Conservation (phyloP, 768 basidiomycete genomes). For the Hortiboletus flavorubellus region DNA sequence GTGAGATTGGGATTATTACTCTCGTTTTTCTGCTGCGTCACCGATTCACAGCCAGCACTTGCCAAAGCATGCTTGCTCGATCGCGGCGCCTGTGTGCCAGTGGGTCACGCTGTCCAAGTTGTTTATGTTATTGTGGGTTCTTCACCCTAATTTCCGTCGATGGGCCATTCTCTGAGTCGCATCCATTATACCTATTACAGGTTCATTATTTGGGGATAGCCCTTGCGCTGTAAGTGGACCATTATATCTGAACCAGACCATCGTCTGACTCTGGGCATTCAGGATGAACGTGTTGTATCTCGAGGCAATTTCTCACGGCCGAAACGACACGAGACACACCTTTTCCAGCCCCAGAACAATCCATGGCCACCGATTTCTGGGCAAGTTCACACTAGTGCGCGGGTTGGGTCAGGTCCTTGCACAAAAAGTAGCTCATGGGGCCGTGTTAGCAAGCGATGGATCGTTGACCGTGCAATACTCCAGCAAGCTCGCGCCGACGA, state of each 20-base stretch:
- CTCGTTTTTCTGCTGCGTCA: conserved; percentile 4
- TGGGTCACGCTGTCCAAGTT: no score
- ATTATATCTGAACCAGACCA: background rate
- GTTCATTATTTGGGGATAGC: conserved; percentile 18
- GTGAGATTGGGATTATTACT: conserved; percentile 15
- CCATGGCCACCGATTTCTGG: conserved; percentile 92
- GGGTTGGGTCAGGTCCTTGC: conserved; percentile 9
- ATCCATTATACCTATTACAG: background rate
- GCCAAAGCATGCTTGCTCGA: conserved; percentile 2
- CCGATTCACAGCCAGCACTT: conserved; percentile 1
- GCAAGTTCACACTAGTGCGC: conserved; percentile 83
- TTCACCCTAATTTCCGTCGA: background rate
- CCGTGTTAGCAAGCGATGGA: conserved; percentile 78
- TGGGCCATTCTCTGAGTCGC: background rate
- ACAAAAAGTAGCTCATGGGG: conserved; percentile 14
- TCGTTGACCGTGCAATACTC: conserved; percentile 77
- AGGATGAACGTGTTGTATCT: no score
- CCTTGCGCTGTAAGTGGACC: conserved; percentile 12
- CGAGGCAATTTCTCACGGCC: no score
- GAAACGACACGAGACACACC: background rate
- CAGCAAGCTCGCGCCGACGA: conserved; percentile 75
- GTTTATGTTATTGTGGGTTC: conserved; percentile 17
- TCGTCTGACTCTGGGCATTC: background rate
- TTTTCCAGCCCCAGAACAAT: background rate
- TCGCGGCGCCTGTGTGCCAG: conserved; percentile 4